Evolutionary conservation across 768 basidiomycete genomes (phyloP), one percentile per base, ranked within the genome.

Genomic region (Rubroboletus pulcherrimus): DNA sequence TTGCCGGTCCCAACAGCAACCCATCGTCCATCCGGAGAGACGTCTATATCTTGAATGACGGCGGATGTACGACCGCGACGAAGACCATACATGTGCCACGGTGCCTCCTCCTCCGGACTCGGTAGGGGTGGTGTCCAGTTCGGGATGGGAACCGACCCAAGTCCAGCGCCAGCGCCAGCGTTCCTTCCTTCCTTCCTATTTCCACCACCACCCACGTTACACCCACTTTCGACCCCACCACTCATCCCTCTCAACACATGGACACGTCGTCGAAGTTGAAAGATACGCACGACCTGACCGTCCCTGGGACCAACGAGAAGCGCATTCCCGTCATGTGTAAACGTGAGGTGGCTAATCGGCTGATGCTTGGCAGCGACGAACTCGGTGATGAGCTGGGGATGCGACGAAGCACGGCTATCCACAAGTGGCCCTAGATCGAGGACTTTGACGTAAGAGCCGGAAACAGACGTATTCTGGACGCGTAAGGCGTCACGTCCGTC

Each of bases 61-160:
- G 84, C 89, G 3, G 77, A 75, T n/a, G 89, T 90, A 26, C 81
- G 74, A 6, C 91, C 91, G n/a, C 90, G 76, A 42, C 79, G 75
- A 21, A 93, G 73, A 57, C 83, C 81, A 57, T 93, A 93, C 54
- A 87, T 56, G 57, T 86, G 85, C 72, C 76, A 79, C 8, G 79
- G 75, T 14, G 66, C 61, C 29, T 66, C 54, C 52, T 57, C 53
- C 54, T 62, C 60, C 11, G 48, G 8, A n/a, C 42, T 48, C 17
- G 43, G 42, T 30, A 44, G 24, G 1, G 50, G 14, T 26, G 57
- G 21, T 14, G 53, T 45, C 55, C 54, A 50, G 17, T 51, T 52
- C 7, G 50, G 12, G 12, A 49, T 41, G 24, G 49, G 43, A 33
- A 45, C 46, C 1, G 53, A 48, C 17, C 41, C 50, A 39, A 37